A percentile compares a stretch with the other conserved stretches of the same genome.
phyloP scores from a whole-genome alignment of 257 asterid species.

The Gardenia jasminoides region DNA sequence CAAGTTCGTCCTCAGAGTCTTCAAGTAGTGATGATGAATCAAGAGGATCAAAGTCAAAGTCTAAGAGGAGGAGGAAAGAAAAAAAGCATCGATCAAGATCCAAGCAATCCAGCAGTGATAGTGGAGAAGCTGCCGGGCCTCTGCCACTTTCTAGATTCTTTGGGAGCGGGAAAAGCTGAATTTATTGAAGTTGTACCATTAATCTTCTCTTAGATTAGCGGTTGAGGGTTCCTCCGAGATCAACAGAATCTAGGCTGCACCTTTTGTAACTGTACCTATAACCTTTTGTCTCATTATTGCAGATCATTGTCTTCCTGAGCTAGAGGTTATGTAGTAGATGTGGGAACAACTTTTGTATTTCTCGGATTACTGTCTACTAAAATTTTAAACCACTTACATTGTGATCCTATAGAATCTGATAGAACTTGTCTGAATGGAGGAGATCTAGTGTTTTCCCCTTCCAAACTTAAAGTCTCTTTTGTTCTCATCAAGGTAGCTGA shows the following conservation, averaged over 20 bases:
- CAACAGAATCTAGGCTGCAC: not conserved
- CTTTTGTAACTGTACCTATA: not conserved
- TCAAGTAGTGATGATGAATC: constrained; percentile 77
- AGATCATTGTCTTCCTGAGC: not conserved
- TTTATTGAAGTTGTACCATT: constrained; percentile 1
- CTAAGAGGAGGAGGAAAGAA: constrained; percentile 69
- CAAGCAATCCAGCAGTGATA: constrained; percentile 44
- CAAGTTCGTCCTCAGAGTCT: constrained; percentile 65
- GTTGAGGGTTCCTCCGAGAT: not conserved
- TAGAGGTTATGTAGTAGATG: constrained; percentile 4
- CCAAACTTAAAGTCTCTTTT: not conserved
- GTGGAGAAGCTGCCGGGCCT: constrained; percentile 64
- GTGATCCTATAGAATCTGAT: not conserved
- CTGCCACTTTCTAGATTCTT: constrained; percentile 88
- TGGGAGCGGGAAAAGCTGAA: constrained; percentile 59
- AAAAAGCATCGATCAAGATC: constrained; percentile 56
- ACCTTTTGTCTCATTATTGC: not conserved
- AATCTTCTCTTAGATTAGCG: not conserved
- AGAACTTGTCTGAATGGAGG: not conserved
- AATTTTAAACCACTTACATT: not conserved
- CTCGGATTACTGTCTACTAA: not conserved
- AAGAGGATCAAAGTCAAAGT: constrained; percentile 58
- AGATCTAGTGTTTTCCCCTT: not conserved
- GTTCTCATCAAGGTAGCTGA: too few species aligned
- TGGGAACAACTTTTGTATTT: not conserved